phyloP scores from a whole-genome alignment of 2,329 filamentous ascomycete genomes.

The Grosmannia huntii region DNA sequence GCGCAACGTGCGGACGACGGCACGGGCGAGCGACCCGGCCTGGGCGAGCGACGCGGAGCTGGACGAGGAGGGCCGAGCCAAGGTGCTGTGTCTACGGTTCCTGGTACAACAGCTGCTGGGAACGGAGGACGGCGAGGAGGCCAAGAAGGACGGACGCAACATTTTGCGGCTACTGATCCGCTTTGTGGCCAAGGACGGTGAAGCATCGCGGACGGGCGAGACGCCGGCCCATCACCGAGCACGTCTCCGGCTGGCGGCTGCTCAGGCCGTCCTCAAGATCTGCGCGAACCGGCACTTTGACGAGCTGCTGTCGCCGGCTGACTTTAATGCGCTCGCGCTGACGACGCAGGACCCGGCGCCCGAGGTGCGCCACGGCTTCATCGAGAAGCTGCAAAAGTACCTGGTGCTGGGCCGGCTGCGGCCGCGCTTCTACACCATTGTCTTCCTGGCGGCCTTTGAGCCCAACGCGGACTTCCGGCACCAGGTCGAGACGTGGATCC shows the following conservation, averaged over 20 bases:
- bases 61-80: constrained; percentile 72
- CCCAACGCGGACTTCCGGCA: constrained; percentile 59
- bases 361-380: constrained; percentile 65
- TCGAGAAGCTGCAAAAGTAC: constrained; percentile 82
- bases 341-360: constrained; percentile 66
- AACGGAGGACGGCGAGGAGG: constrained; percentile 35
- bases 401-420: constrained; percentile 59
- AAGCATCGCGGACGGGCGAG: constrained; percentile 61
- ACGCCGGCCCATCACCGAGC: constrained; percentile 70
- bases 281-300: constrained; percentile 68
- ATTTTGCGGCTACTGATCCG: constrained; percentile 71
- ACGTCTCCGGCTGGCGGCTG: constrained; percentile 69
- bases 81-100: constrained; percentile 71
- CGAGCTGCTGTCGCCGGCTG: constrained; percentile 53
- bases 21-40: constrained; percentile 26
- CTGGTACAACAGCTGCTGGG: constrained; percentile 74
- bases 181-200: constrained; percentile 62
- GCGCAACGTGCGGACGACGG: constrained; percentile 46
- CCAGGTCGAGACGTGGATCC: constrained; percentile 76
- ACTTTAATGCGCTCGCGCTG: constrained; percentile 72
- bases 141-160: constrained; percentile 32
- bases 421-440: constrained; percentile 72
- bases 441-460: constrained; percentile 88
- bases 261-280: constrained; percentile 71
- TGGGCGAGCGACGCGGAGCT: constrained; percentile 58